These are phyloP conservation scores for Chrysochromulina tobinii DNA, from an alignment of 78 protist species.

Conservation along the genomic window DNA sequence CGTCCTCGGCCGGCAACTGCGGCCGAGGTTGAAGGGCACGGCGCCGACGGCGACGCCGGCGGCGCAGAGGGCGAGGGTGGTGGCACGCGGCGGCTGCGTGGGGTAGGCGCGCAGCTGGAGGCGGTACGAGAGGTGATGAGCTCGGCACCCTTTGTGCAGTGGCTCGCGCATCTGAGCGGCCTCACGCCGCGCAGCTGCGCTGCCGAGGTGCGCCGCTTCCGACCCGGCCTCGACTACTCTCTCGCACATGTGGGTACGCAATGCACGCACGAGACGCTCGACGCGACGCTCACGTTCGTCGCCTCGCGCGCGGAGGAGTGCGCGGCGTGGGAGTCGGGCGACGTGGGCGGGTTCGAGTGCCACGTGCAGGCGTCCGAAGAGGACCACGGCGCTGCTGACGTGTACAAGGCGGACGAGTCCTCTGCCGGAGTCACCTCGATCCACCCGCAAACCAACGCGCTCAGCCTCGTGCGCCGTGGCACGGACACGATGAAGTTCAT, in stretches of 20 bases:
- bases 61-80: background rate
- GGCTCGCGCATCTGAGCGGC: background rate
- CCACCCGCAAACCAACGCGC: background rate
- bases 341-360: slow-evolving; percentile 59
- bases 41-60: background rate
- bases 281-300: slow-evolving; percentile 31
- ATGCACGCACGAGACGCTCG: background rate
- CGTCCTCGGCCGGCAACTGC: background rate
- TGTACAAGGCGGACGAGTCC: background rate
- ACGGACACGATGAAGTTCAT: slow-evolving; percentile 37
- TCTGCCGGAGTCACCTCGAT: slow-evolving; percentile 24
- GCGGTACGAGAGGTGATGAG: background rate
- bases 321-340: slow-evolving; percentile 44
- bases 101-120: background rate
- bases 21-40: background rate
- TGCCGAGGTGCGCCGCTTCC: slow-evolving; percentile 40
- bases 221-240: slow-evolving; percentile 65
- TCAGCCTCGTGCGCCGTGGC: background rate
- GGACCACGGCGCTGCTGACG: slow-evolving; percentile 19
- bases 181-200: too few relatives aligned
- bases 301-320: background rate
- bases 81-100: background rate
- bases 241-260: slow-evolving; percentile 23
- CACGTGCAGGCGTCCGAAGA: slow-evolving; percentile 6
- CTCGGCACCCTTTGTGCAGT: slow-evolving; percentile 23